phyloP scores from a whole-genome alignment of 2,329 filamentous ascomycete genomes.

The Chaetomiaceae sp. region DNA sequence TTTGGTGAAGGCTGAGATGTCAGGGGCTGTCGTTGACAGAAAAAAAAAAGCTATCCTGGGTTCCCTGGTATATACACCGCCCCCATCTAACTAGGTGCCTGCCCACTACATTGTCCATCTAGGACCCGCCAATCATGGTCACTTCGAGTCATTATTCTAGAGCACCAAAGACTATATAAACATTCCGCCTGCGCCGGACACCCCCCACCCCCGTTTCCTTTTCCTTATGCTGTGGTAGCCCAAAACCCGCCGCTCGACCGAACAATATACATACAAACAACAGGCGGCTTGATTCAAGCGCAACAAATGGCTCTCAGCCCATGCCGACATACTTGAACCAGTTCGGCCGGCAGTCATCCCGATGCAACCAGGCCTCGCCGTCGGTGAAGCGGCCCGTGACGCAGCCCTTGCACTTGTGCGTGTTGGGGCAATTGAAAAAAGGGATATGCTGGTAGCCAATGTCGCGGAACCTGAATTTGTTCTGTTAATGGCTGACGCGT shows the following conservation, averaged over 20 bases:
- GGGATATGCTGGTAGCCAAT: conserved; percentile 98
- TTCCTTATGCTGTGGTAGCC: conserved; percentile 18
- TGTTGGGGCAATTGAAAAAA: conserved; percentile 98
- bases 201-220: conserved; percentile 12
- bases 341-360: conserved; percentile 89
- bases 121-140: not conserved
- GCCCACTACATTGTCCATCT: too few species aligned
- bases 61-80: too few species aligned
- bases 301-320: conserved; percentile 48
- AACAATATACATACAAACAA: conserved; percentile 14
- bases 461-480: conserved; percentile 78
- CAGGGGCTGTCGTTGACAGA: too few species aligned
- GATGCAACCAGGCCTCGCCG: conserved; percentile 77
- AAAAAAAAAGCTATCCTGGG: too few species aligned
- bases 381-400: conserved; percentile 84
- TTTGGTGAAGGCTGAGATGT: conserved; percentile 40
- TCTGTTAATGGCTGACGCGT: not conserved
- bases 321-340: conserved; percentile 96
- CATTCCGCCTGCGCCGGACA: conserved; percentile 24
- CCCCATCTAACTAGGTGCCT: too few species aligned
- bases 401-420: conserved; percentile 85
- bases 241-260: conserved; percentile 9
- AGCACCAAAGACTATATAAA: conserved; percentile 4
- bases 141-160: conserved; percentile 6
- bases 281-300: not conserved